A percentile compares a stretch with the other conserved stretches of the same genome.
phyloP scores from a whole-genome alignment of 495 filamentous ascomycete genomes.

The Trichoderma asperelloides region DNA sequence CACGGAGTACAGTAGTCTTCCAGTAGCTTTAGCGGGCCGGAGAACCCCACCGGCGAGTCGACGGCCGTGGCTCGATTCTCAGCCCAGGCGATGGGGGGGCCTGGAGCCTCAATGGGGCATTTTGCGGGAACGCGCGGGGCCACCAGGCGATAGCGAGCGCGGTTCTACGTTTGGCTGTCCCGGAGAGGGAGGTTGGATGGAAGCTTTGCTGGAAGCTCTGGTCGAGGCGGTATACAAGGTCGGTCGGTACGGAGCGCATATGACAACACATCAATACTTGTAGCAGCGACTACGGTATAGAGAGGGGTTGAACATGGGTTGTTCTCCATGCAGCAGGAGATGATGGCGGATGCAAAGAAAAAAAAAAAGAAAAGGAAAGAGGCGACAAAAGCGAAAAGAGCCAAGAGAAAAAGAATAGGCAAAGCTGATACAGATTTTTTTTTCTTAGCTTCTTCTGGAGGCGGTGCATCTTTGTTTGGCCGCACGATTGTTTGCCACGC shows the following conservation, averaged over 20 bases:
- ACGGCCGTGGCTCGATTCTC: constrained; percentile 8
- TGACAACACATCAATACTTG: not conserved
- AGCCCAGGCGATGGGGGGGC: constrained; percentile 1
- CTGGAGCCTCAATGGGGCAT: constrained; percentile 6
- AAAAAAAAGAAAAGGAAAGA: not conserved
- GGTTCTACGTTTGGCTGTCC: constrained; percentile 1
- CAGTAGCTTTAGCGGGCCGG: constrained; percentile 3
- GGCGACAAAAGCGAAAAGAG: not conserved
- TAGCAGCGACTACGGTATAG: not conserved
- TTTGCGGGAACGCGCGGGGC: constrained; percentile 6
- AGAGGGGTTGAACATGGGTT: not conserved
- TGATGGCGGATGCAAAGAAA: not conserved
- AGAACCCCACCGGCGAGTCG: constrained; percentile 1
- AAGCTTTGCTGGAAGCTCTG: not conserved
- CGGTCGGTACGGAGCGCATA: no score
- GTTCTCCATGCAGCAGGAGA: not conserved
- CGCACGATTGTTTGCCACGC: not conserved
- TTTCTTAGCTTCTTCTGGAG: not conserved
- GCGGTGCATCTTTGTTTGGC: not conserved
- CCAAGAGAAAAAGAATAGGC: not conserved
- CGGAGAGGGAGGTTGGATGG: not conserved
- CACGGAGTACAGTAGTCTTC: not conserved
- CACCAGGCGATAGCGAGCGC: constrained; percentile 7
- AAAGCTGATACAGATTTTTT: not conserved
- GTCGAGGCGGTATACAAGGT: constrained; percentile 1